Percentiles rank a stretch among this genome's conserved stretches.
These are phyloP conservation scores for Phaeosphaeriaceae sp. DNA, from an alignment of 2,329 filamentous ascomycete genomes.

Conservation along the genomic window DNA sequence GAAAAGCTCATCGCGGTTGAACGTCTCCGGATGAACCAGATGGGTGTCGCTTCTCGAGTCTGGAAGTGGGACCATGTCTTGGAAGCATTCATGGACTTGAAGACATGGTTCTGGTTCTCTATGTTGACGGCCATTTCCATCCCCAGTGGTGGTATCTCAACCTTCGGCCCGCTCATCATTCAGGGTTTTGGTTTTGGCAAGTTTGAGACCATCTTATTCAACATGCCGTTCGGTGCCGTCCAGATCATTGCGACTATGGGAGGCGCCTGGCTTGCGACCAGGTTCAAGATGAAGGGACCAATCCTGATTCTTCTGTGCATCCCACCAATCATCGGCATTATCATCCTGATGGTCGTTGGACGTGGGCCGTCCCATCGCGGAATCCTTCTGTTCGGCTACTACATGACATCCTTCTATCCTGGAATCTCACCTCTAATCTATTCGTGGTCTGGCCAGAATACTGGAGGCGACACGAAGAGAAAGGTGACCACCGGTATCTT, in stretches of 20 bases:
- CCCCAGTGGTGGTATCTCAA: constrained; percentile 64
- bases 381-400: constrained; percentile 64
- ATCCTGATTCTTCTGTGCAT: constrained; percentile 63
- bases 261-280: constrained; percentile 62
- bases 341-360: constrained; percentile 60
- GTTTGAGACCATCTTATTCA: constrained; percentile 66
- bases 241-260: constrained; percentile 67
- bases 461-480: constrained; percentile 73
- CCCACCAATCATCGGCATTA: constrained; percentile 63
- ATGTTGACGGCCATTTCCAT: constrained; percentile 50
- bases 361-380: constrained; percentile 57
- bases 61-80: constrained; percentile 62
- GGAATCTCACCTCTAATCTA: constrained; percentile 68
- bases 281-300: constrained; percentile 63
- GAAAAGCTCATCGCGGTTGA: constrained; percentile 67
- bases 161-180: constrained; percentile 66
- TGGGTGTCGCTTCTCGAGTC: constrained; percentile 50
- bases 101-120: constrained; percentile 67
- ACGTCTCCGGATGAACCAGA: constrained; percentile 54
- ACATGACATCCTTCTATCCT: constrained; percentile 66
- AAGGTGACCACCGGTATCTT: constrained; percentile 70
- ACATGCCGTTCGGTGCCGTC: constrained; percentile 67
- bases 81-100: constrained; percentile 64
- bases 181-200: constrained; percentile 64
- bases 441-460: constrained; percentile 68